Percentiles rank a stretch among this genome's conserved stretches.
These are phyloP conservation scores for Boletus rex-veris DNA, from an alignment of 768 basidiomycete species.

Conservation along the genomic window DNA sequence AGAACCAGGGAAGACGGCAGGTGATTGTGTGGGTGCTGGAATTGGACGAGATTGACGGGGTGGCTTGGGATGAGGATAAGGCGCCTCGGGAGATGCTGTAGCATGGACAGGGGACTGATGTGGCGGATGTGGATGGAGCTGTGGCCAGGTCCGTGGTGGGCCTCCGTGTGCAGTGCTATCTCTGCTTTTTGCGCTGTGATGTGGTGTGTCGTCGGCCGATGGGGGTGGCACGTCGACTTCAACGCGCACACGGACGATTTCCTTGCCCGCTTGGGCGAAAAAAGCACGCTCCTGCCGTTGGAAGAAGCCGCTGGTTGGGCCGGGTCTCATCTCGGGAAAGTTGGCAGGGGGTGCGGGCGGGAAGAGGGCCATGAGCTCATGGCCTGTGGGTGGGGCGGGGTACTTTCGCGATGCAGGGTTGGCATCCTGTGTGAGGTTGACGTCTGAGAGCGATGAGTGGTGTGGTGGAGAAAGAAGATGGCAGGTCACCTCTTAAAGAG, in stretches of 20 bases:
- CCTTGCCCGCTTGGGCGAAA: constrained; percentile 74
- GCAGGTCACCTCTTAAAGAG: constrained; percentile 51
- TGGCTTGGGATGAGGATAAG: constrained; percentile 34
- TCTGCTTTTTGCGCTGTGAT: constrained; percentile 28
- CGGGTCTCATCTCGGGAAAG: constrained; percentile 53
- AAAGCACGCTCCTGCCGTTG: constrained; percentile 75
- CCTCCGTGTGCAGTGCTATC: constrained; percentile 20
- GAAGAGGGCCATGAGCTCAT: constrained; percentile 84
- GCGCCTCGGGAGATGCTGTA: constrained; percentile 27
- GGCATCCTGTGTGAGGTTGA: constrained; percentile 57
- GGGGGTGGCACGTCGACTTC: constrained; percentile 54
- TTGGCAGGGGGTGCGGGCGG: constrained; percentile 63
- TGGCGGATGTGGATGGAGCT: constrained; percentile 29
- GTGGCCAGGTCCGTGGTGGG: constrained; percentile 29
- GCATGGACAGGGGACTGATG: constrained; percentile 28
- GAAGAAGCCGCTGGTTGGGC: constrained; percentile 71
- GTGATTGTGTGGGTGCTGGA: constrained; percentile 25
- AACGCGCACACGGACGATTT: constrained; percentile 71
- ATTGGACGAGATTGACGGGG: constrained; percentile 25
- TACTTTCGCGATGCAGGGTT: constrained; percentile 54
- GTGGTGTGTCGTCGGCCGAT: constrained; percentile 11
- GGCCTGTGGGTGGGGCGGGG: constrained; percentile 75
- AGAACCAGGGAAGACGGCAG: constrained; percentile 29
- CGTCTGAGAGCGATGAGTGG: constrained; percentile 41
- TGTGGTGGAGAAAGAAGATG: neutral